These are phyloP conservation scores for Thalassiosira pacifica DNA, from an alignment of 352 stramenopile genomes.

Conservation along the genomic window DNA sequence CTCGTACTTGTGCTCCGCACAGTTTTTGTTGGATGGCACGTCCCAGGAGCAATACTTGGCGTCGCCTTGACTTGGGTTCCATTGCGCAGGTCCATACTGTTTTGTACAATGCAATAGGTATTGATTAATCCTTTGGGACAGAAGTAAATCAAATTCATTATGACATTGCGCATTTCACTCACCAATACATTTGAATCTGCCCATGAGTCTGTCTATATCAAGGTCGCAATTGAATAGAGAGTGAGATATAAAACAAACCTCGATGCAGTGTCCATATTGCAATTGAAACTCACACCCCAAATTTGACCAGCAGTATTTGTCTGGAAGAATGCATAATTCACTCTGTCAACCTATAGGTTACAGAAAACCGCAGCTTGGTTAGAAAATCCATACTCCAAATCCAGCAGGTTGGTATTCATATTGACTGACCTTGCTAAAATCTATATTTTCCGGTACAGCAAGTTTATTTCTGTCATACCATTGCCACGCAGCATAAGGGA, in stretches of 20 bases:
- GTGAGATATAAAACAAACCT: not conserved
- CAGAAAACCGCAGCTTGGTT: too few species aligned
- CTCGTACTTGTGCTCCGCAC: slow-evolving; percentile 37
- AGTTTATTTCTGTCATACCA: slow-evolving; percentile 48
- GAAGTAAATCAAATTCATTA: too few species aligned
- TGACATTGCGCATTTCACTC: slow-evolving; percentile 24
- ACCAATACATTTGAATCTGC: slow-evolving; percentile 36
- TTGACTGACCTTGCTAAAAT: slow-evolving; percentile 29
- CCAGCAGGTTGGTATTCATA: too few species aligned
- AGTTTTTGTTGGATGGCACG: slow-evolving; percentile 19
- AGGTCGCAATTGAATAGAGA: not conserved
- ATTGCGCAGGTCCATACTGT: too few species aligned
- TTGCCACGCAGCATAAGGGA: slow-evolving; percentile 54
- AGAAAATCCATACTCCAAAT: too few species aligned
- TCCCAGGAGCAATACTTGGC: slow-evolving; percentile 45
- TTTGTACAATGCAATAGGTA: too few species aligned
- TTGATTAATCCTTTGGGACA: too few species aligned
- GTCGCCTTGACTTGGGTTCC: slow-evolving; percentile 17
- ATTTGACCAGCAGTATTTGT: slow-evolving; percentile 24
- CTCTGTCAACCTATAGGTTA: too few species aligned
- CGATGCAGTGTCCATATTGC: not conserved
- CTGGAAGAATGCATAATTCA: slow-evolving; percentile 48
- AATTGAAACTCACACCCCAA: slow-evolving; percentile 1
- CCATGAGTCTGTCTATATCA: slow-evolving; percentile 5
- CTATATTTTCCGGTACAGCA: slow-evolving; percentile 30